A percentile compares a stretch with the other conserved stretches of the same genome.
Evolutionary conservation across 305 asterid genomes (phyloP).

Genomic region (Stenogyne calaminthoides): DNA sequence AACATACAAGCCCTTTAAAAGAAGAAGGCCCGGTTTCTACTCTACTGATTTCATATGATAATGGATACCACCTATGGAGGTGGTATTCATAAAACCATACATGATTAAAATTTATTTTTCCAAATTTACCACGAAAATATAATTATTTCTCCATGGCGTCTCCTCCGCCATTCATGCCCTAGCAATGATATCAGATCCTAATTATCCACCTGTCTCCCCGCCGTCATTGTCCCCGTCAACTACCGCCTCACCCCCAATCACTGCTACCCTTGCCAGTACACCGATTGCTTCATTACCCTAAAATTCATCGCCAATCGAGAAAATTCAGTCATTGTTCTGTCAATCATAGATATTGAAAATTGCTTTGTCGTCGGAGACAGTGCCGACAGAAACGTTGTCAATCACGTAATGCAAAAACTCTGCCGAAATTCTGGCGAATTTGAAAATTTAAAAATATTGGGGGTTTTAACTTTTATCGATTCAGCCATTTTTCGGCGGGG

Average conservation of each 20-base stretch:
- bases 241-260: slow-evolving; percentile 32
- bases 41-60: no score
- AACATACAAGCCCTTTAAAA: no score
- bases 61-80: no score
- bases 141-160: no score
- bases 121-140: no score
- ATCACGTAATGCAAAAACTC: slow-evolving; percentile 9
- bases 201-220: neutral
- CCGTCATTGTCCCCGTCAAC: slow-evolving; percentile 23
- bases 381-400: slow-evolving; percentile 26
- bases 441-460: neutral
- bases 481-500: slow-evolving; percentile 33
- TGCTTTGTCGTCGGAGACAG: slow-evolving; percentile 29
- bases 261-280: slow-evolving; percentile 20
- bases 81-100: no score
- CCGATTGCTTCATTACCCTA: slow-evolving; percentile 17
- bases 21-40: no score
- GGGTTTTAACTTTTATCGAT: slow-evolving; percentile 13
- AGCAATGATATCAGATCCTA: no score
- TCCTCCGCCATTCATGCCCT: no score
- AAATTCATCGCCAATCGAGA: slow-evolving; percentile 8
- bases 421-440: neutral
- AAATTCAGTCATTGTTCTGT: neutral
- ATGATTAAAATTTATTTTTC: no score
- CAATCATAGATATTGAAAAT: neutral